Percentiles rank a stretch among this genome's conserved stretches.
These are phyloP conservation scores for Leishmania turanica DNA, from an alignment of 208 protist species.

Conservation along the genomic window DNA sequence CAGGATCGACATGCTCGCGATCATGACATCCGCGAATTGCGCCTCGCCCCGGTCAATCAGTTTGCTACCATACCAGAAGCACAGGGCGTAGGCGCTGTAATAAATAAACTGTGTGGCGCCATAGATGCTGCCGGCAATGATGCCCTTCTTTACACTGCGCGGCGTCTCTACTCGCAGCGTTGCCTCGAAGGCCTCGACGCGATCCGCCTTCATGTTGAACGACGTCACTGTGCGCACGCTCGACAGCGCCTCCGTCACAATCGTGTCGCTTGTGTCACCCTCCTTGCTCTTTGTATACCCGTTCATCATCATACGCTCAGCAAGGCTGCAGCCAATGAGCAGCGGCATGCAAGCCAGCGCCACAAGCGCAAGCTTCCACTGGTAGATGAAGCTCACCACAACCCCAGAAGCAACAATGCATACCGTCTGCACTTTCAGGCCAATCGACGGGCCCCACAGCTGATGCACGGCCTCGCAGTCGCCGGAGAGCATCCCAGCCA, in stretches of 20 bases:
- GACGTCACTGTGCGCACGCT: constrained; percentile 77
- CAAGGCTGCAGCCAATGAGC: constrained; percentile 36
- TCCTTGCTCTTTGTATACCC: constrained; percentile 41
- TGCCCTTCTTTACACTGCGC: constrained; percentile 26
- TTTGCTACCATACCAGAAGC: constrained; percentile 83
- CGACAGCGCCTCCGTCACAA: constrained; percentile 74
- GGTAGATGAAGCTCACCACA: constrained; percentile 62
- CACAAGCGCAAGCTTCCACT: constrained; percentile 81
- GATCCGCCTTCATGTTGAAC: constrained; percentile 67
- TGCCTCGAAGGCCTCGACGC: constrained; percentile 28
- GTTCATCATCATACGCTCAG: constrained; percentile 52
- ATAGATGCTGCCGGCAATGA: constrained; percentile 46
- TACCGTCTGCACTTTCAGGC: constrained; percentile 51
- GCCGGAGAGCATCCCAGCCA: constrained; percentile 77
- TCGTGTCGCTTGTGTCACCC: constrained; percentile 46
- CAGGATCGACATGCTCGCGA: constrained; percentile 54
- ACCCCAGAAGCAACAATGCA: constrained; percentile 54
- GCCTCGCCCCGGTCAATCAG: constrained; percentile 70
- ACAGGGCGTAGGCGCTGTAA: constrained; percentile 59
- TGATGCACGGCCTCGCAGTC: constrained; percentile 84
- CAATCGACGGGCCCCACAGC: constrained; percentile 72
- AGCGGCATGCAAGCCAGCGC: constrained; percentile 59
- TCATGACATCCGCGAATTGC: constrained; percentile 55
- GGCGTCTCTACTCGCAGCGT: constrained; percentile 30
- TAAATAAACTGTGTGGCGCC: constrained; percentile 67